Percentiles rank a stretch among this genome's conserved stretches.
phyloP scores from a whole-genome alignment of 441 rosid species.

The Codiaeum variegatum region DNA sequence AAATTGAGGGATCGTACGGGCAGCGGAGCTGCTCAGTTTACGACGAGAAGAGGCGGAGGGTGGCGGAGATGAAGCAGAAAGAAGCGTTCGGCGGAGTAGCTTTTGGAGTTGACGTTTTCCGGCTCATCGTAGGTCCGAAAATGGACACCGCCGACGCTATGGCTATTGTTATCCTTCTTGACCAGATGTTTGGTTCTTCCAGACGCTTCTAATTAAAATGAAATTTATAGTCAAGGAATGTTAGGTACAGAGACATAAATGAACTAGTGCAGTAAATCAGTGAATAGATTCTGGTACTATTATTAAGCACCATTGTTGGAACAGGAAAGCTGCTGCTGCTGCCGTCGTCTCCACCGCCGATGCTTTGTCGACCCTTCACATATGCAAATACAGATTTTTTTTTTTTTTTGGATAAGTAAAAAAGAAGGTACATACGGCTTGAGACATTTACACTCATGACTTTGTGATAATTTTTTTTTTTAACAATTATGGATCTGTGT shows the following conservation, averaged over 20 bases:
- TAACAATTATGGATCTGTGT: too few relatives aligned
- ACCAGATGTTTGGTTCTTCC: slow-evolving; percentile 77
- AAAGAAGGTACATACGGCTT: too few relatives aligned
- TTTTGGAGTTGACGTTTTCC: slow-evolving; percentile 67
- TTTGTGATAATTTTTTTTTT: too few relatives aligned
- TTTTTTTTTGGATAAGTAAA: too few relatives aligned
- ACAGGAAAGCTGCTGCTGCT: background rate
- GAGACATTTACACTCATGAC: too few relatives aligned
- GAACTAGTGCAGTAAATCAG: background rate
- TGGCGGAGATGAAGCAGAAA: slow-evolving; percentile 65
- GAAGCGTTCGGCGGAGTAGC: slow-evolving; percentile 55
- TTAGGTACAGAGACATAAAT: background rate
- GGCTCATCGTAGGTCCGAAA: slow-evolving; percentile 57
- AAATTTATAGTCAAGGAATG: background rate
- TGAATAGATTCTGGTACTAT: background rate
- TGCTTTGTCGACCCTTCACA: background rate
- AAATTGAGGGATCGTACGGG: slow-evolving; percentile 72
- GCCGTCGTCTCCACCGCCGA: background rate
- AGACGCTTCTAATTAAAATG: slow-evolving; percentile 28
- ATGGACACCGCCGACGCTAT: slow-evolving; percentile 60
- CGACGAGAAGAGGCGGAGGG: slow-evolving; percentile 49
- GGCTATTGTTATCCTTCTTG: slow-evolving; percentile 82
- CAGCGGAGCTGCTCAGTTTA: slow-evolving; percentile 67
- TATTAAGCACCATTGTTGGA: background rate
- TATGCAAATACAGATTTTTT: background rate